These are phyloP conservation scores for Heliamphora exappendiculata DNA, from an alignment of 148 eudicot genomes.

Conservation along the genomic window DNA sequence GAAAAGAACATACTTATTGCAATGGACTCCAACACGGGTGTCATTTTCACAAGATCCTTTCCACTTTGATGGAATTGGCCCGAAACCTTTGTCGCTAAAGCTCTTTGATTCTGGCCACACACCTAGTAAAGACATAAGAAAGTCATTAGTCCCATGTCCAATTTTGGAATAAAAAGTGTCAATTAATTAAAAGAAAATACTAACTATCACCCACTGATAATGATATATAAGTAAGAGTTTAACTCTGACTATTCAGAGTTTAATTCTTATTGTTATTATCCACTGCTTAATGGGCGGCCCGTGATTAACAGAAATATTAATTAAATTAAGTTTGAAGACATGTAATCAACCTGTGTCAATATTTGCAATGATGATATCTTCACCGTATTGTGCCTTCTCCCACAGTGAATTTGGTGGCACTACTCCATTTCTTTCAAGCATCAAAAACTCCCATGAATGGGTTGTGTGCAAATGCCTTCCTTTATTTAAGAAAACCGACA, in stretches of 20 bases:
- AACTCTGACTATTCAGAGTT: no score
- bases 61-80: constrained; percentile 67
- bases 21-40: constrained; percentile 15
- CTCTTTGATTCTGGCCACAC: constrained; percentile 77
- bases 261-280: no score
- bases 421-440: constrained; percentile 27
- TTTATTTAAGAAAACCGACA: constrained; percentile 43
- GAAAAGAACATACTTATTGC: constrained; percentile 38
- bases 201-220: no score
- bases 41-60: constrained; percentile 47
- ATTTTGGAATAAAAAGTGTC: background rate
- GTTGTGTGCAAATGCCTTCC: constrained; percentile 50
- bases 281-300: no score
- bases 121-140: background rate
- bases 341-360: constrained; percentile 47
- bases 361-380: constrained; percentile 59
- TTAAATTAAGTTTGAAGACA: background rate
- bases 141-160: background rate
- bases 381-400: constrained; percentile 44
- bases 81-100: constrained; percentile 42
- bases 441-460: constrained; percentile 58
- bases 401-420: constrained; percentile 22
- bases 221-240: no score
- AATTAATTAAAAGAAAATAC: background rate
- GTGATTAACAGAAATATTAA: no score